Evolutionary conservation across 2,329 filamentous ascomycete species (phyloP), one percentile per base, ranked within the genome.

Genomic region (Epichloe uncinata): DNA sequence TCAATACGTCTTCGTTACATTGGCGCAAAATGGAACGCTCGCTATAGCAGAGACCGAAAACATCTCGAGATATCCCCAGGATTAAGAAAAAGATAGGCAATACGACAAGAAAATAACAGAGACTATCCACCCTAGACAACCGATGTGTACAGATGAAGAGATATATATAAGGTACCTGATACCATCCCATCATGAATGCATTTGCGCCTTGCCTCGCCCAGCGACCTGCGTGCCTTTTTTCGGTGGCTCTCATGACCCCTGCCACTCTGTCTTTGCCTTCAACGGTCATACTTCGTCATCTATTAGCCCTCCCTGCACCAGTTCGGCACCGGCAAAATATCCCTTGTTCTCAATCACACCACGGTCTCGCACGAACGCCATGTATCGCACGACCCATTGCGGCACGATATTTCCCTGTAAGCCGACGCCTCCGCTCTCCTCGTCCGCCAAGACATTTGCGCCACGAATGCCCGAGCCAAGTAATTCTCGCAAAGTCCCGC

Each of bases 331-430:
- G 1, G 91, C 91, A 72, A 96, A 96, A 67, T 96, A 97, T 8
- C 93, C 93, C 73, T 97, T 98, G 64, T 93, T 95, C 73, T 98
- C 93, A 56, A 98, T 91, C 8, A 98, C 93, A 13, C 93, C 93
- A 49, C 93, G 77, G 64, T 97, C 85, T 65, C 86, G 85, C 40
- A 97, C 87, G 52, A 97, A 91, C 1, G 93, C 93, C 37, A 91
- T 96, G 65, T 98, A 98, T 65, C 97, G 95, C 57, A 91, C 84
- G 30, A 97, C 93, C 91, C 93, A 98, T 63, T 91, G 82, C 30
- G 93, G 90, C 52, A 80, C 78, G 46, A 97, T 76, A 56, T 95
- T 82, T 4, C 88, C 90, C 57, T 77, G 74, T 51, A 95, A 70
- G 0, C 85, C 84, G 9, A 71, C 66, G 16, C 66, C 63, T 12